A percentile compares a stretch with the other conserved stretches of the same genome.
Conservation (phyloP, 257 asterid genomes). For the Nicotiana tomentosiformis region DNA sequence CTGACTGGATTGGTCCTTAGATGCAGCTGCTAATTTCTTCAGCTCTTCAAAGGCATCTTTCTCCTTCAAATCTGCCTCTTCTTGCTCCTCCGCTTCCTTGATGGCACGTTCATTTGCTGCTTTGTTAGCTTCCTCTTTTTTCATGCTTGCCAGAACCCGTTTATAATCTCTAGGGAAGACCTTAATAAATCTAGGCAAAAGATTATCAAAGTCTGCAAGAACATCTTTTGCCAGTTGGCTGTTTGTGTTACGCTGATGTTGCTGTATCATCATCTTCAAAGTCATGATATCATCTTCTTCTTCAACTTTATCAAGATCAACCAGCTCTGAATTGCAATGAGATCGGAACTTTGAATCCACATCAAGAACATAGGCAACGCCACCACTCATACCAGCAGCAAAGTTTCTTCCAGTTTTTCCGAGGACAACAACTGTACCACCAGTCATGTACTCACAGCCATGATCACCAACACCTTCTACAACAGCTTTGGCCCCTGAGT, state of each 20-base stretch:
- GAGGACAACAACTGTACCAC: constrained; percentile 86
- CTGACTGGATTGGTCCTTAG: constrained; percentile 31
- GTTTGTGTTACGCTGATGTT: constrained; percentile 91
- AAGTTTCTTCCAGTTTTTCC: constrained; percentile 95
- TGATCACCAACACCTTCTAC: constrained; percentile 99
- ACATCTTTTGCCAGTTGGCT: constrained; percentile 80
- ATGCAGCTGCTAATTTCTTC: constrained; percentile 64
- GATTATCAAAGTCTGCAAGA: constrained; percentile 64
- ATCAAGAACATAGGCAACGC: constrained; percentile 88
- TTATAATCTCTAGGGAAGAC: constrained; percentile 96
- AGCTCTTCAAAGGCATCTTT: constrained; percentile 97
- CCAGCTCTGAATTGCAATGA: constrained; percentile 84
- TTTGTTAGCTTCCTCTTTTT: constrained; percentile 40
- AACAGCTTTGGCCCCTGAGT: constrained; percentile 93
- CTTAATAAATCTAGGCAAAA: constrained; percentile 79
- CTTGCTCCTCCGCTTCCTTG: constrained; percentile 58
- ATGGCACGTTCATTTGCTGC: constrained; percentile 41
- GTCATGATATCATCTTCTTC: constrained; percentile 82
- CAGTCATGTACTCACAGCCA: constrained; percentile 99
- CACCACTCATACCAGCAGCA: constrained; percentile 99
- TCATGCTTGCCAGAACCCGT: constrained; percentile 63
- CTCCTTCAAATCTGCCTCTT: constrained; percentile 55
- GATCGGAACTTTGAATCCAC: constrained; percentile 58
- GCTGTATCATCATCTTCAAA: constrained; percentile 92
- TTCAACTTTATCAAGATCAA: constrained; percentile 85